These are phyloP conservation scores for Arthroderma sp. DNA, from an alignment of 2,329 filamentous ascomycete genomes.

Conservation along the genomic window DNA sequence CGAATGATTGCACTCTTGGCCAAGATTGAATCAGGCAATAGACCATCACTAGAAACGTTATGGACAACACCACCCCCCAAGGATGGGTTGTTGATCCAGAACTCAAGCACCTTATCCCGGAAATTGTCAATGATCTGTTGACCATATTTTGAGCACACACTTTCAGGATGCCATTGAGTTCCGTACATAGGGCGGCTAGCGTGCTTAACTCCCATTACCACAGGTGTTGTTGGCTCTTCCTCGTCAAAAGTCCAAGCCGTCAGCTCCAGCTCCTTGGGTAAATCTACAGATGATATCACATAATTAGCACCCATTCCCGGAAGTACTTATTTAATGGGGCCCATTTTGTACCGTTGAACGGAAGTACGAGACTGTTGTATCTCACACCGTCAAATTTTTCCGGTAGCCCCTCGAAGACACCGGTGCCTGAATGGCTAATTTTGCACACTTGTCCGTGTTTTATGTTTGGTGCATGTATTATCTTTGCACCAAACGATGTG, in stretches of 20 bases:
- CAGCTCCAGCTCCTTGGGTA: slow-evolving; percentile 9
- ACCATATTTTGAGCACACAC: slow-evolving; percentile 13
- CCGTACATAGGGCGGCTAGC: slow-evolving; percentile 11
- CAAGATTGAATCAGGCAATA: slow-evolving; percentile 10
- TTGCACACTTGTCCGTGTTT: slow-evolving; percentile 69
- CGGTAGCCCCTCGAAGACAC: slow-evolving; percentile 53
- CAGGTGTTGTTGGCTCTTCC: slow-evolving; percentile 8
- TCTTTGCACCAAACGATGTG: slow-evolving; percentile 52
- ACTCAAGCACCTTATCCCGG: slow-evolving; percentile 7
- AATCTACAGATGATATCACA: slow-evolving; percentile 2
- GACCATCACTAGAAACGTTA: background rate
- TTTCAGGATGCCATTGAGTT: slow-evolving; percentile 14
- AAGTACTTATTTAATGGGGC: background rate
- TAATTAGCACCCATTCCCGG: background rate
- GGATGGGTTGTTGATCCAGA: slow-evolving; percentile 6
- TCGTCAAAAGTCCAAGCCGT: slow-evolving; percentile 14
- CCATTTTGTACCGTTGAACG: slow-evolving; percentile 8
- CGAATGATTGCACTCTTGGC: slow-evolving; percentile 9
- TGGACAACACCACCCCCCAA: background rate
- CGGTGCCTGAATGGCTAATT: slow-evolving; percentile 48
- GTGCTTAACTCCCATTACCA: slow-evolving; percentile 13
- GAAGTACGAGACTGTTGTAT: slow-evolving; percentile 13
- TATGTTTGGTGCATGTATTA: slow-evolving; percentile 57
- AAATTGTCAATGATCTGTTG: slow-evolving; percentile 14
- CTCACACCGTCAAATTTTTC: slow-evolving; percentile 12